These are phyloP conservation scores for Gynostemma pentaphyllum DNA, from an alignment of 306 rosid genomes.

Conservation along the genomic window DNA sequence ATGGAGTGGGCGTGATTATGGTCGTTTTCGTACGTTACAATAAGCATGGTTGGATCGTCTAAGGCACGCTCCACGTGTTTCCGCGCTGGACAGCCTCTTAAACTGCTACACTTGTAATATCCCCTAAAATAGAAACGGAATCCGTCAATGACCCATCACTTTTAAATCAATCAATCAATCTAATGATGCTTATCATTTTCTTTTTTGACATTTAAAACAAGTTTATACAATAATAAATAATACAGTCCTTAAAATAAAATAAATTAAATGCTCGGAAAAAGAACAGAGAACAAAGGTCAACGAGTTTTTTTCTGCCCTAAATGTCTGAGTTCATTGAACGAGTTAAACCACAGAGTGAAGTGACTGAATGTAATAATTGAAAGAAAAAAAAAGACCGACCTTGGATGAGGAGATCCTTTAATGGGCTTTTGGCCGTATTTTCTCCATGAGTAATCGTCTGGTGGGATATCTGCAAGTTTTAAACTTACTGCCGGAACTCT, in stretches of 20 bases:
- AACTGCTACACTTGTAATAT: slow-evolving; percentile 72
- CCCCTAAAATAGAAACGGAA: slow-evolving; percentile 28
- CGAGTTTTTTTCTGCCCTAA: slow-evolving; percentile 1
- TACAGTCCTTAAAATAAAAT: not conserved
- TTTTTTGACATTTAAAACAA: not conserved
- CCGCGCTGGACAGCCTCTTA: slow-evolving; percentile 74
- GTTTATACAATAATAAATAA: not conserved
- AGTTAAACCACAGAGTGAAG: not conserved
- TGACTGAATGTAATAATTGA: not conserved
- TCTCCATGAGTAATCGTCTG: slow-evolving; percentile 77
- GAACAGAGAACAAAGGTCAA: slow-evolving; percentile 9
- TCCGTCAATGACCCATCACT: too few relatives aligned
- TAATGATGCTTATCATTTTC: not conserved
- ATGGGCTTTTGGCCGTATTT: slow-evolving; percentile 93
- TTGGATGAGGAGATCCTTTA: slow-evolving; percentile 85
- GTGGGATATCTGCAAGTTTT: slow-evolving; percentile 66
- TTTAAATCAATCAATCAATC: too few relatives aligned
- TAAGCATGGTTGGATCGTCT: slow-evolving; percentile 67
- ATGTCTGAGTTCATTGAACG: not conserved
- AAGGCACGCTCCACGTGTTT: slow-evolving; percentile 83
- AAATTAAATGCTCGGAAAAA: not conserved
- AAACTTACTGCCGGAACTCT: slow-evolving; percentile 69
- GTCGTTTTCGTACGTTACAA: slow-evolving; percentile 74
- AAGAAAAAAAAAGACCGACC: slow-evolving; percentile 20
- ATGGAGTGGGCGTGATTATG: slow-evolving; percentile 47